Evolutionary conservation across 345 rosid genomes (phyloP), one percentile per base, ranked within the genome.

Genomic region (Hibiscus tridactylites): DNA sequence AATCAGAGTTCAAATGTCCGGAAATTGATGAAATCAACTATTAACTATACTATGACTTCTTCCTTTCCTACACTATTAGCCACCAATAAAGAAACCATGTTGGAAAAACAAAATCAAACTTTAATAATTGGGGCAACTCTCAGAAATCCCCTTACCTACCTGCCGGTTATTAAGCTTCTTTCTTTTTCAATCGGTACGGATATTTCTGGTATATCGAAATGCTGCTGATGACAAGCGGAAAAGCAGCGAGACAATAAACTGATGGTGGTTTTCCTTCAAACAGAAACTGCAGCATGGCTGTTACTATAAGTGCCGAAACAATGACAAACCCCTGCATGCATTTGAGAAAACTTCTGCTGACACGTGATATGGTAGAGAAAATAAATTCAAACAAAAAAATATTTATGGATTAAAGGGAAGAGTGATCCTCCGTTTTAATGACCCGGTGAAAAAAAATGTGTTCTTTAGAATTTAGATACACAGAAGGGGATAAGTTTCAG

Each of bases 181-280:
- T 92, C 96, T 81, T 88, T 68, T 85, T 85, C 64, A 79, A 83
- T 54, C 52, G 42, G 79, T 88, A 84, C 9, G 99, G 98, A 81
- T 88, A 89, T 66, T 88, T 90, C 86, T 90, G 99, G 87, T 95
- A 88, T 77, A 92, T 35, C 16, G 98, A 86, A 74, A 95, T 89
- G 82, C 99, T 95, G 72, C 88, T 74, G 56, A 88, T 66, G 31
- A 95, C 99, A 0, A 95, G 89, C 13, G 97, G 99, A 62, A 95
- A 88, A 68, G 98, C 92, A 61, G 88, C 75, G 0, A 92, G 82
- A 63, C 94, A 92, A 72, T 85, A 88, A 35, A 76, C 33, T 9
- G 99, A 87, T 4, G 98, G 99, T 0, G 98, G 90, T 72, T 89
- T 88, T 65, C 97, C 99, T 86, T 95, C 97, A 35, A 90, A 89